phyloP scores from a whole-genome alignment of 2,329 filamentous ascomycete genomes.

The Trichoderma koningii region DNA sequence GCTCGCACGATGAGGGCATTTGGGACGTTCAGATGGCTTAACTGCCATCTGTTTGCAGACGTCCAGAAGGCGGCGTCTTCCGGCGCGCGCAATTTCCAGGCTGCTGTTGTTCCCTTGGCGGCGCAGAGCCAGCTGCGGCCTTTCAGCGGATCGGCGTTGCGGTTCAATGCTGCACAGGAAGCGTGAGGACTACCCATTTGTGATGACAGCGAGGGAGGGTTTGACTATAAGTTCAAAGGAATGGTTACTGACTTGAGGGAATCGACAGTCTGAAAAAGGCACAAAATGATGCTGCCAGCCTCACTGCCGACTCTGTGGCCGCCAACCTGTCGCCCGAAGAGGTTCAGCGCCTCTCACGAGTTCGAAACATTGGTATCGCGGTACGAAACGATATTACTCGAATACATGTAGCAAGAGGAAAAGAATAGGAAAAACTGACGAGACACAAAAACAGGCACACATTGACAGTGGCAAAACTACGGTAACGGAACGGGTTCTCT shows the following conservation, averaged over 20 bases:
- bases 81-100: conserved; percentile 36
- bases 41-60: conserved; percentile 42
- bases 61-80: conserved; percentile 34
- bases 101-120: conserved; percentile 32
- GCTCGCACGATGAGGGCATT: conserved; percentile 44
- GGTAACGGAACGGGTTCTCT: conserved; percentile 91
- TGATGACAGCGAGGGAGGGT: not conserved
- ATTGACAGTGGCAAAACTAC: conserved; percentile 99
- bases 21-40: conserved; percentile 46
- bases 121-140: conserved; percentile 35
- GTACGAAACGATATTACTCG: conserved; percentile 49
- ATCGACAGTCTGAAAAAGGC: conserved; percentile 51
- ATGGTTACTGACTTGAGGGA: conserved; percentile 7
- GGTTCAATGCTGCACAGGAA: conserved; percentile 44
- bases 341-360: conserved; percentile 72
- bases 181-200: conserved; percentile 39
- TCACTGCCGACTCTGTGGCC: conserved; percentile 64
- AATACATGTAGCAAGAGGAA: not conserved
- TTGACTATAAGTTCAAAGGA: not conserved
- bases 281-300: conserved; percentile 53
- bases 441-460: conserved; percentile 65
- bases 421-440: conserved; percentile 4
- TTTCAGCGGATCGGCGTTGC: conserved; percentile 40
- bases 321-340: conserved; percentile 81
- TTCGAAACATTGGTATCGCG: conserved; percentile 97